A percentile compares a stretch with the other conserved stretches of the same genome.
Conservation (phyloP, 2,329 filamentous ascomycete species). For the Didymella pomorum region DNA sequence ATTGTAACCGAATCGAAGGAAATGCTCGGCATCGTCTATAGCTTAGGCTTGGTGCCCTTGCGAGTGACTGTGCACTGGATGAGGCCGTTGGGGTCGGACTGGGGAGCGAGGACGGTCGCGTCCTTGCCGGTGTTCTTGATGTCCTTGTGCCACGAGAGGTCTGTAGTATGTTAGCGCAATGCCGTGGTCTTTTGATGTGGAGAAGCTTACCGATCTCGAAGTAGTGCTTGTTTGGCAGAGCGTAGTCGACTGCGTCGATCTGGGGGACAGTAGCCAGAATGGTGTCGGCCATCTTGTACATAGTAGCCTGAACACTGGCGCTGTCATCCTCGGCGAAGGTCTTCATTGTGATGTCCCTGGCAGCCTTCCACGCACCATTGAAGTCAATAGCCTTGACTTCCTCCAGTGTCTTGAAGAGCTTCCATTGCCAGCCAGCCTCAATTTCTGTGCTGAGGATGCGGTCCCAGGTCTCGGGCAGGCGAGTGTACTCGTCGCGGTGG, state of each 20-base stretch:
- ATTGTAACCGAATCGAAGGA: slow-evolving; percentile 12
- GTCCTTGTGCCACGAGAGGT: slow-evolving; percentile 96
- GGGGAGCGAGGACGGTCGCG: slow-evolving; percentile 93
- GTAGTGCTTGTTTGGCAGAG: slow-evolving; percentile 97
- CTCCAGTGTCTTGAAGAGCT: slow-evolving; percentile 69
- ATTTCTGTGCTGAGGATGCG: slow-evolving; percentile 95
- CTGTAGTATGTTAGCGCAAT: slow-evolving; percentile 56
- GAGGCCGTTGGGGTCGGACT: slow-evolving; percentile 90
- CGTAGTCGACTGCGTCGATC: slow-evolving; percentile 78
- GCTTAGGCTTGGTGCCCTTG: slow-evolving; percentile 54
- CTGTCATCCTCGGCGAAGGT: slow-evolving; percentile 90
- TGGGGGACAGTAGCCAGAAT: slow-evolving; percentile 80
- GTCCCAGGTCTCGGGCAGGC: slow-evolving; percentile 89
- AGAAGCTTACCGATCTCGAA: slow-evolving; percentile 83
- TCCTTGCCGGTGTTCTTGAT: slow-evolving; percentile 94
- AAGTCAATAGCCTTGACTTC: slow-evolving; percentile 76
- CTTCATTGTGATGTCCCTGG: slow-evolving; percentile 86
- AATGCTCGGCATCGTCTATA: slow-evolving; percentile 39
- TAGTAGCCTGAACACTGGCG: slow-evolving; percentile 93
- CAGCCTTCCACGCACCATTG: slow-evolving; percentile 78
- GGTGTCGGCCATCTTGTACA: slow-evolving; percentile 97
- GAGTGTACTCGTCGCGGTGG: slow-evolving; percentile 91
- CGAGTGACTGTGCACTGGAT: slow-evolving; percentile 91
- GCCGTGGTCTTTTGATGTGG: background rate
- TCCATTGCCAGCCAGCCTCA: slow-evolving; percentile 87